Conservation (phyloP, 1,139 yeast species). For the Nakaseomyces sp. region DNA sequence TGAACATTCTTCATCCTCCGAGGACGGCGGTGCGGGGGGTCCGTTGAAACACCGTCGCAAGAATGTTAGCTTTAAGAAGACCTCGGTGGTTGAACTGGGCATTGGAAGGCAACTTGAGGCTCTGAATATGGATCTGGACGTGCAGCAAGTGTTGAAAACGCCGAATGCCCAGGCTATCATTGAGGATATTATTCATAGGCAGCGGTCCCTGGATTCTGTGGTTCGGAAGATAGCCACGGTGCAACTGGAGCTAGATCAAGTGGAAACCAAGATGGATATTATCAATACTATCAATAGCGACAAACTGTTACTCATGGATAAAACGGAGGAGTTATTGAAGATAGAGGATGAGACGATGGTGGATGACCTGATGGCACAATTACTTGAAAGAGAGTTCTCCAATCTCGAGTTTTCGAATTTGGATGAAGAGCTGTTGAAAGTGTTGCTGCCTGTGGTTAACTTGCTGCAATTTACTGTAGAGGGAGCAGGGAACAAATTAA, state of each 20-base stretch:
- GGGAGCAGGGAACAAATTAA: slow-evolving; percentile 12
- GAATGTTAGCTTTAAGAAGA: slow-evolving; percentile 9
- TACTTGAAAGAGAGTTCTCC: slow-evolving; percentile 5
- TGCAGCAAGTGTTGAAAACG: background rate
- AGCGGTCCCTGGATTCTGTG: background rate
- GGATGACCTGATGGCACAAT: slow-evolving; percentile 11
- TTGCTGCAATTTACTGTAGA: slow-evolving; percentile 20
- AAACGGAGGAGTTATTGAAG: slow-evolving; percentile 9
- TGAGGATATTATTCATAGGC: background rate
- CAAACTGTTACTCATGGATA: background rate
- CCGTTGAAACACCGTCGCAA: background rate
- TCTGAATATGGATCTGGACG: background rate
- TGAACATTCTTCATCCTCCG: background rate
- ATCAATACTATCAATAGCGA: background rate
- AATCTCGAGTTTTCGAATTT: background rate
- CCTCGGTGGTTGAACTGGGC: slow-evolving; percentile 7
- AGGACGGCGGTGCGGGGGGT: slow-evolving; percentile 11
- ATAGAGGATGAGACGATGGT: slow-evolving; percentile 11
- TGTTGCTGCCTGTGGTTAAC: slow-evolving; percentile 10
- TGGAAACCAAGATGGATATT: background rate
- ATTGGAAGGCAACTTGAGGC: slow-evolving; percentile 1
- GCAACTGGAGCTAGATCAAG: background rate
- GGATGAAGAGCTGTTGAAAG: slow-evolving; percentile 4
- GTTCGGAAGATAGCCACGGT: background rate
- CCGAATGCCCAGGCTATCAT: background rate